Conservation (phyloP, 257 asterid genomes). For the Penstemon barbatus region DNA sequence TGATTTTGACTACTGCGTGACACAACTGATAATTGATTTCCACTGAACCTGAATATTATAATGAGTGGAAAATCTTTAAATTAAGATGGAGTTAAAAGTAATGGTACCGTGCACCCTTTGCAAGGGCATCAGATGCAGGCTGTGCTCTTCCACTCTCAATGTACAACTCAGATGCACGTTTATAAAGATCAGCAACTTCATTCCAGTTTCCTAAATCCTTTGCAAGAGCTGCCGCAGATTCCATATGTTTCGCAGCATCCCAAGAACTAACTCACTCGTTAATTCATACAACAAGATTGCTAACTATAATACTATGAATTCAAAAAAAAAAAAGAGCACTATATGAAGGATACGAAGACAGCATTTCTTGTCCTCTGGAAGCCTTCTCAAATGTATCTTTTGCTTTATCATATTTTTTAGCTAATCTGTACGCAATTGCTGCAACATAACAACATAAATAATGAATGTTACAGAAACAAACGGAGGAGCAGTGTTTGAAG, state of each 20-base stretch:
- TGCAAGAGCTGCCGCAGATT: slow-evolving; percentile 85
- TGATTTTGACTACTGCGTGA: too few species aligned
- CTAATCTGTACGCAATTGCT: slow-evolving; percentile 74
- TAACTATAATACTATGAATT: not conserved
- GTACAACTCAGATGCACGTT: slow-evolving; percentile 83
- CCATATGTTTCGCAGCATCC: slow-evolving; percentile 99
- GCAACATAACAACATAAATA: slow-evolving; percentile 23
- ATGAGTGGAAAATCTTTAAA: too few species aligned
- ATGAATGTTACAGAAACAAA: not conserved
- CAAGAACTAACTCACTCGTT: slow-evolving; percentile 69
- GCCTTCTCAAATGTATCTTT: slow-evolving; percentile 93
- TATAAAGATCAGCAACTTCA: slow-evolving; percentile 85
- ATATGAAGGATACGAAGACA: slow-evolving; percentile 68
- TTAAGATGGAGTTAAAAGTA: slow-evolving; percentile 6
- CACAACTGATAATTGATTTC: too few species aligned
- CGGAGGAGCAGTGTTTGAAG: not conserved
- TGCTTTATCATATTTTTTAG: slow-evolving; percentile 73
- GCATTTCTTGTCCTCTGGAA: slow-evolving; percentile 97
- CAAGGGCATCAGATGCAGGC: slow-evolving; percentile 98
- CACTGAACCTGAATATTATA: too few species aligned
- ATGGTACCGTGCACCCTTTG: slow-evolving; percentile 95
- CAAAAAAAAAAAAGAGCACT: not conserved
- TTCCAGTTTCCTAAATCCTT: slow-evolving; percentile 81
- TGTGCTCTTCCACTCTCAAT: slow-evolving; percentile 90
- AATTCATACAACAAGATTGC: slow-evolving; percentile 21